Evolutionary conservation across 2,329 filamentous ascomycete genomes (phyloP), one percentile per base, ranked within the genome.

Genomic region (Cladophialophora carrionii): DNA sequence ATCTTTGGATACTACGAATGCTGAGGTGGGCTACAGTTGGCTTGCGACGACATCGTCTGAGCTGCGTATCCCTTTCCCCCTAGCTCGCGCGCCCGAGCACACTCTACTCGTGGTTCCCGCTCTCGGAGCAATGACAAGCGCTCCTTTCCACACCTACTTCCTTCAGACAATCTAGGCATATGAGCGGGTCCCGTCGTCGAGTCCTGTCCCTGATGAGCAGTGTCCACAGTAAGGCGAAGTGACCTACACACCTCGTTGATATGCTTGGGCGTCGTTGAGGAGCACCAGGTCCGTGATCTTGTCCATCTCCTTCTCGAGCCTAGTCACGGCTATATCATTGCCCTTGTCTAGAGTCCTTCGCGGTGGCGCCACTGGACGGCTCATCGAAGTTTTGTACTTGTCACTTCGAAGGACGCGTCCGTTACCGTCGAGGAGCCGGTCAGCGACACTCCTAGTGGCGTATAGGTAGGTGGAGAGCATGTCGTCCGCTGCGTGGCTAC

Each of bases 401-500:
- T 49, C 20, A n/a, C 46, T 24, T 49, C 46, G n/a, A 4, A 49
- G 46, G 24, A 49, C 46, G 20, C 46, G 46, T 49, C 46, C 20
- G 12, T 4, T 10, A 10, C 46, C 46, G 10, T 24, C n/a, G 24
- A 49, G 8, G 20, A 49, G n/a, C 20, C 46, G 46, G 20, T 49
- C 46, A 26, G 12, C 46, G 46, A 49, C 46, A 49, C 24, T 49
- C 3, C 9, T 24, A 22, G 46, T 49, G 46, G 46, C 24, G 24
- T 49, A 49, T 6, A 49, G 20, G 46, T 49, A 49, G n/a, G 46
- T 49, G 20, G n/a, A 10, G 20, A 49, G 46, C 46, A 49, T 49
- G 20, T 14, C 12, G 1, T 22, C 46, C 24, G 8, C 20, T 12
- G 12, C 46, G 20, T 4, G 2, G 46, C 12, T 49, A 26, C 20